Base-by-base conservation (phyloP, 208 protist species). In the Polymyxa betae region DNA sequence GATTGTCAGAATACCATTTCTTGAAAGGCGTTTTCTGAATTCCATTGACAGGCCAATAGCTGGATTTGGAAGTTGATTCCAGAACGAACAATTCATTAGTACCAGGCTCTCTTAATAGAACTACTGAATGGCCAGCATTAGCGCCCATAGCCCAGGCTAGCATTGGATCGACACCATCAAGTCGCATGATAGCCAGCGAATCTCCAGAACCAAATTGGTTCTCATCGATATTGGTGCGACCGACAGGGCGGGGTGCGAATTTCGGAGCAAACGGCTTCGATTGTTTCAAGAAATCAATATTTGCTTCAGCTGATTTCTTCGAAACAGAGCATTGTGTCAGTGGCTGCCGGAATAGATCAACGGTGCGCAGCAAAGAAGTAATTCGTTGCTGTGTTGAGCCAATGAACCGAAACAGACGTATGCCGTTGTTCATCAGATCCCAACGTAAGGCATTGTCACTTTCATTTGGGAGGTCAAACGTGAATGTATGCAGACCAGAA, bases 401-500 rank as follows among this genome's bases (percentile, higher is more conserved):
- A 16, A 16, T 16, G 54, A 66, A 66, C 54, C 54, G 54, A 29
- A 66, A 66, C 54, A 29, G 20, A 16, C 54, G 16, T 16, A 66
- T 32, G 54, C 54, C 54, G 29, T 66, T 66, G 20, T 16, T 32
- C 54, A 66, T 66, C 54, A 66, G 54, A 29, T 66, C 54, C 54
- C 54, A 66, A 16, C 54, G 16, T 16, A 66, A 29, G 29, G 54
- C 54, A 66, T 16, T 16, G 54, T 66, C 54, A n/a, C n/a, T n/a
- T 29, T 66, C 54, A 29, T 66, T 29, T 29, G 54, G 54, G 16
- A 66, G 29, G 20, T 66, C 29, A 16, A 16, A 66, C 29, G 54
- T 66, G 54, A 66, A 66, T 29, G 54, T 66, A 66, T 66, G 54
- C 54, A n/a, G n/a, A n/a, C n/a, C n/a, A n/a, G n/a, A n/a, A n/a